Evolutionary conservation across 768 basidiomycete genomes (phyloP).

Genomic region (Chlorophyllum brunneum): DNA sequence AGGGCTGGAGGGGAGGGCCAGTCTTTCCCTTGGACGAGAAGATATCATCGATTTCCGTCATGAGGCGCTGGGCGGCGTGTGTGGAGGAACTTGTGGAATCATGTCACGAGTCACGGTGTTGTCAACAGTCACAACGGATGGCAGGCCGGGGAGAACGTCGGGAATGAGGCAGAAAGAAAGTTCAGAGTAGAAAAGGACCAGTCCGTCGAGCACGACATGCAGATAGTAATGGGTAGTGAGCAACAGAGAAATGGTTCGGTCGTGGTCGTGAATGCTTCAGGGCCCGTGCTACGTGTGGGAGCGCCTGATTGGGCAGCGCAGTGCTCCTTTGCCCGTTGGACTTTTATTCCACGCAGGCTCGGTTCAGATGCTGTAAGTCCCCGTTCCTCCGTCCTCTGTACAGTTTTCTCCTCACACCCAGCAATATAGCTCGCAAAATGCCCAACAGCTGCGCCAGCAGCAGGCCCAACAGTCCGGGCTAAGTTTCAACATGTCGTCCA

Average conservation of each 20-base stretch:
- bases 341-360: conserved; percentile 11
- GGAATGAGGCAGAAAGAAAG: not conserved
- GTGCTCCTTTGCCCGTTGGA: conserved; percentile 2
- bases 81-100: not conserved
- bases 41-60: conserved; percentile 85
- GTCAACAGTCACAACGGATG: not conserved
- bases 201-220: not conserved
- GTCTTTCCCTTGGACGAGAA: conserved; percentile 55
- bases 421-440: conserved; percentile 33
- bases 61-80: conserved; percentile 18
- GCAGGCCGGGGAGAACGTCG: conserved; percentile 1
- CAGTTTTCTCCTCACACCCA: conserved; percentile 12
- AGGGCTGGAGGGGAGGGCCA: conserved; percentile 22
- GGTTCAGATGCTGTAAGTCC: conserved; percentile 30
- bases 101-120: conserved; percentile 14
- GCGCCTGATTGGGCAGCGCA: conserved; percentile 8
- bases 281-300: conserved; percentile 11
- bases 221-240: not conserved
- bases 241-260: not conserved
- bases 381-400: conserved; percentile 12
- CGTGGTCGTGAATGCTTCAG: not conserved
- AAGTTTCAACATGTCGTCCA: conserved; percentile 28
- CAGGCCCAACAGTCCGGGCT: conserved; percentile 28
- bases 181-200: not conserved
- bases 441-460: conserved; percentile 28